A percentile compares a stretch with the other conserved stretches of the same genome.
Evolutionary conservation across 169 alveolate genomes (phyloP).

Genomic region (Neospora caninum): DNA sequence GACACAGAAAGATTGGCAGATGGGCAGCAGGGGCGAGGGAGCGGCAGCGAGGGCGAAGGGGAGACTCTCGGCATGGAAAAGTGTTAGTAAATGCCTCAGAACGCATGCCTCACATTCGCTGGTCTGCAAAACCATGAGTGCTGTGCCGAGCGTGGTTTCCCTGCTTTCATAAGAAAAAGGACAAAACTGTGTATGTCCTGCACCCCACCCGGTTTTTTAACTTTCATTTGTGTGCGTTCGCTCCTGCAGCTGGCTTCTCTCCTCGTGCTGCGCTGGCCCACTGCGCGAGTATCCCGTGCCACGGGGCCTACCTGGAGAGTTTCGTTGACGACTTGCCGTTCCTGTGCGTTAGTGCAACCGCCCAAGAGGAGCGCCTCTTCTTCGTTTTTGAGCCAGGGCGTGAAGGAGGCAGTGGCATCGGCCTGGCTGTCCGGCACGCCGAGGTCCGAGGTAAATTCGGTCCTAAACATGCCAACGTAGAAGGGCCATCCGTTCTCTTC

Average conservation of each 20-base stretch:
- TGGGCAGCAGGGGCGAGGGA: background rate
- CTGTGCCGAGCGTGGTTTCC: no score
- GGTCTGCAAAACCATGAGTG: no score
- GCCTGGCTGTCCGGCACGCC: background rate
- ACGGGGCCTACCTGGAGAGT: background rate
- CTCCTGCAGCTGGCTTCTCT: no score
- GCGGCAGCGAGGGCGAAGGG: no score
- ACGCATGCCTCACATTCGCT: no score
- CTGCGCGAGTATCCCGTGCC: background rate
- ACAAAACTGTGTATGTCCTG: background rate
- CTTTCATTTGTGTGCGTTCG: no score
- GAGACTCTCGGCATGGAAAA: no score
- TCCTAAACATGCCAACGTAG: background rate
- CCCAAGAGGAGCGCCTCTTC: background rate
- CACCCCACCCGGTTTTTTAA: no score
- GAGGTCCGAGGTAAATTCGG: background rate
- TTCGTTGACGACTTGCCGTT: background rate
- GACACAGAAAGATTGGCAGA: background rate
- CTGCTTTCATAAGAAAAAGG: no score
- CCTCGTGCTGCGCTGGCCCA: no score
- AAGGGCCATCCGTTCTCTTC: slow-evolving; percentile 15
- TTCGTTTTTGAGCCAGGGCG: slow-evolving; percentile 6
- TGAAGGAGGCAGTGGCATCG: background rate
- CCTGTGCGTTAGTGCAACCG: background rate
- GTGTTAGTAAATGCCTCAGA: no score